phyloP scores from a whole-genome alignment of 2,329 filamentous ascomycete species.

The Aspergillus vadensis region DNA sequence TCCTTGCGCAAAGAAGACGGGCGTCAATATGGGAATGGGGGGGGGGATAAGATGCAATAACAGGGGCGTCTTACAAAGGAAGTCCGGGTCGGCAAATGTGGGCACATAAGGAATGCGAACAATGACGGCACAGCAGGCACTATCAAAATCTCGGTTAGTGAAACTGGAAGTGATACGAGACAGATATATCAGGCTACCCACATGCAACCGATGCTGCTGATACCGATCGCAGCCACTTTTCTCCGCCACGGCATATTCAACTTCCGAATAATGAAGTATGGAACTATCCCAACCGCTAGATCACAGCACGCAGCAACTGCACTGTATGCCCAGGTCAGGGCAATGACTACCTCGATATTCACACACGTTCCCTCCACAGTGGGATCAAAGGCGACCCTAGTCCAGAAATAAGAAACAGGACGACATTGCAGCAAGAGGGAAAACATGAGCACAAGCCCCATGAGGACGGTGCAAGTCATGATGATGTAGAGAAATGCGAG shows the following conservation, averaged over 20 bases:
- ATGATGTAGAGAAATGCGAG: slow-evolving; percentile 50
- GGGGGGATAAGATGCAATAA: neutral
- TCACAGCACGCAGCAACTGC: slow-evolving; percentile 42
- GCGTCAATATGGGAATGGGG: no score
- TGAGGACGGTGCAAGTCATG: slow-evolving; percentile 47
- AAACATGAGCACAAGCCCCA: slow-evolving; percentile 52
- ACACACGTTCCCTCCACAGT: slow-evolving; percentile 44
- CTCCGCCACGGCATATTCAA: neutral
- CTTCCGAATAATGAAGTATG: slow-evolving; percentile 21
- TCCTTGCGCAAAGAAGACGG: no score
- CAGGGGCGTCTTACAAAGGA: neutral
- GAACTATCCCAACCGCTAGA: slow-evolving; percentile 54
- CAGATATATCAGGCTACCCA: neutral
- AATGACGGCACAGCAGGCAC: neutral
- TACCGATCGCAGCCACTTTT: neutral
- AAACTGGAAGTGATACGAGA: neutral
- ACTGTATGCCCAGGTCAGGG: slow-evolving; percentile 32
- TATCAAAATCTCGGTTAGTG: neutral
- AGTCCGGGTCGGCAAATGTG: neutral
- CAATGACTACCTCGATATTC: slow-evolving; percentile 30
- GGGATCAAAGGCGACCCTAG: slow-evolving; percentile 19
- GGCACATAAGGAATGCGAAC: slow-evolving; percentile 4
- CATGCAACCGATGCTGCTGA: slow-evolving; percentile 3
- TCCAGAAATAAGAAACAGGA: slow-evolving; percentile 55
- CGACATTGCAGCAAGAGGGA: slow-evolving; percentile 54